Evolutionary conservation across 2,329 filamentous ascomycete genomes (phyloP).

Genomic region (Colletotrichum brevisporum): DNA sequence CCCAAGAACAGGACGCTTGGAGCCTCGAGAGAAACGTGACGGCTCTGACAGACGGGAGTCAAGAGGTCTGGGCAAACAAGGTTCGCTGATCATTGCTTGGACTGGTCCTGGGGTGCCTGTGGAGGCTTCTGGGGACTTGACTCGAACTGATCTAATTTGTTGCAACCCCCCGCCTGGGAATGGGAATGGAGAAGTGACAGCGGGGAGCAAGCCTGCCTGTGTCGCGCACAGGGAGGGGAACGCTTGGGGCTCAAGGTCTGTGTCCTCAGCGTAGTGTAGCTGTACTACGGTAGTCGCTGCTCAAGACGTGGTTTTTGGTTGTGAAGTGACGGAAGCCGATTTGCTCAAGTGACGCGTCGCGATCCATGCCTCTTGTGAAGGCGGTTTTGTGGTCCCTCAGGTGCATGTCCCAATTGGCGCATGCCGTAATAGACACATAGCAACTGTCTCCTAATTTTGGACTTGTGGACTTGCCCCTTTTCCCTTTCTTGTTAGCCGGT

Average conservation of each 20-base stretch:
- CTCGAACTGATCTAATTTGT: conserved; percentile 26
- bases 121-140: conserved; percentile 32
- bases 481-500: not conserved
- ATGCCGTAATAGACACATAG: not conserved
- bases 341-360: too few species aligned
- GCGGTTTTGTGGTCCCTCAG: not conserved
- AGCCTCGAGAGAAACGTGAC: conserved; percentile 1
- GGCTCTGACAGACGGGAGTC: not conserved
- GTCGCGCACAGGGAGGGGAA: conserved; percentile 1
- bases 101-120: conserved; percentile 6
- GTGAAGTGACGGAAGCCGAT: not conserved
- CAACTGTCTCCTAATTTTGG: not conserved
- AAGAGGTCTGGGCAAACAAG: not conserved
- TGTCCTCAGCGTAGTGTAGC: not conserved
- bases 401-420: not conserved
- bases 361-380: not conserved
- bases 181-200: conserved; percentile 8
- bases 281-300: not conserved
- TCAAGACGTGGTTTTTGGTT: conserved; percentile 1
- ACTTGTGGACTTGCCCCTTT: conserved; percentile 1
- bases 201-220: conserved; percentile 4
- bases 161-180: conserved; percentile 5
- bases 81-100: conserved; percentile 21
- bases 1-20: not conserved
- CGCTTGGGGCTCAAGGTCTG: conserved; percentile 10